Conservation (phyloP, 768 basidiomycete species). For the Psilocybe subaeruginosa region DNA sequence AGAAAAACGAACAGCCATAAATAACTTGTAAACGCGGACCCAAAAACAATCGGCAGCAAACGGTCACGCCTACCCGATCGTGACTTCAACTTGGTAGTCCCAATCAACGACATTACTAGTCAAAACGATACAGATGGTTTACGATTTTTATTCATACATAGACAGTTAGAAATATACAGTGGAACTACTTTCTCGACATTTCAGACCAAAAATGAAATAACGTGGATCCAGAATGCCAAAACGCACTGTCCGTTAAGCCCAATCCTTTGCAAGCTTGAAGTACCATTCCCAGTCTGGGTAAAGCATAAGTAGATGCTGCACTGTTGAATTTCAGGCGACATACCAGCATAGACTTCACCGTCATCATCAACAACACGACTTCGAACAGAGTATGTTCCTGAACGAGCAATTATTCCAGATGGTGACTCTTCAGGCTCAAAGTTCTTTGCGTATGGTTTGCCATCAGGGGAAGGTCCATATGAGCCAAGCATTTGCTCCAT, state of each 20-base stretch:
- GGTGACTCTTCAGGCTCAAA: conserved; percentile 74
- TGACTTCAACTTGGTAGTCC: background rate
- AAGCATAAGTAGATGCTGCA: background rate
- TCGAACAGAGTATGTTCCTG: conserved; percentile 74
- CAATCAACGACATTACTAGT: too few species aligned
- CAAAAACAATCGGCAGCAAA: background rate
- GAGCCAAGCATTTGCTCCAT: conserved; percentile 94
- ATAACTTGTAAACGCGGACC: background rate
- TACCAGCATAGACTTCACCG: conserved; percentile 76
- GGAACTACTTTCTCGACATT: background rate
- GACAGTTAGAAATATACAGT: conserved; percentile 5
- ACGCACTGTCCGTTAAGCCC: conserved; percentile 37
- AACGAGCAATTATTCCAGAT: conserved; percentile 83
- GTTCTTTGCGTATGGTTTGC: conserved; percentile 71
- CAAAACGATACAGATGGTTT: background rate
- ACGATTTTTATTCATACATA: conserved; percentile 6
- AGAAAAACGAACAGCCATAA: conserved; percentile 6
- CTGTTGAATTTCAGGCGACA: conserved; percentile 24
- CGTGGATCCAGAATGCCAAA: background rate
- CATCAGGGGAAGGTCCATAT: conserved; percentile 75
- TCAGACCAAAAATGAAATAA: background rate
- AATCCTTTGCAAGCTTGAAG: conserved; percentile 93
- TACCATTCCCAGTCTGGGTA: conserved; percentile 79
- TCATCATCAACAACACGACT: conserved; percentile 92
- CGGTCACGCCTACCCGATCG: background rate